Base-by-base conservation (phyloP, 2,329 filamentous ascomycete genomes). In the Fusarium sarcochroum region DNA sequence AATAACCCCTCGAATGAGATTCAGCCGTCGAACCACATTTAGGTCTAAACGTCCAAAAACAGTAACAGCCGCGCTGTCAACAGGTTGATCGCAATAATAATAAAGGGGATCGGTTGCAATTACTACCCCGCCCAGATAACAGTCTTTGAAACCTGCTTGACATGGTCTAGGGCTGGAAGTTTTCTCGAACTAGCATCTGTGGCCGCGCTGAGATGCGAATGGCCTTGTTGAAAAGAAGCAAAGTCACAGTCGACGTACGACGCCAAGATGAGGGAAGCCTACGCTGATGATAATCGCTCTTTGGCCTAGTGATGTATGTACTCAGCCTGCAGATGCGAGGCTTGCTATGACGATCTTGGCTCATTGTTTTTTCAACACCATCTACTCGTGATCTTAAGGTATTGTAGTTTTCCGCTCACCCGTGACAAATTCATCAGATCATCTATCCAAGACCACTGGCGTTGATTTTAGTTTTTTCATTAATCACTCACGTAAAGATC, bases 1-100 rank as follows among this genome's bases (percentile, higher is more conserved):
- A 63, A 63, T 63, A 63, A 35, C 51, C 35, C 61, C 61, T 64
- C 61, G 45, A 64, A 64, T 64, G 34, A 52, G 60, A 58, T 25
- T 47, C 25, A 20, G 37, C 18, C 35, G 8, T 17, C 23, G 41
- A 25, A 38, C 25, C 34, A 23, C 32, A 34, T 35, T 35, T 17
- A 23, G 40, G 21, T 10, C 20, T 55, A 18, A 18, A 41, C 42
- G 9, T 45, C 61, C 41, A 5, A 20, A 48, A 52, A 38, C 35
- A 50, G 60, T 25, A 65, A 42, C 35, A n/a, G 32, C 52, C 41
- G 61, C 13, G 20, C 42, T 56, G 53, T 47, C 41, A 38, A 35
- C 38, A 21, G 20, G 27, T 15, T 15, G 20, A 37, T n/a, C 27
- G 13, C 7, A 41, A 51, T 34, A 46, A 41, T 9, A 30, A 30